Evolutionary conservation across 2,329 filamentous ascomycete genomes (phyloP).

Genomic region (Cadophora sp.): DNA sequence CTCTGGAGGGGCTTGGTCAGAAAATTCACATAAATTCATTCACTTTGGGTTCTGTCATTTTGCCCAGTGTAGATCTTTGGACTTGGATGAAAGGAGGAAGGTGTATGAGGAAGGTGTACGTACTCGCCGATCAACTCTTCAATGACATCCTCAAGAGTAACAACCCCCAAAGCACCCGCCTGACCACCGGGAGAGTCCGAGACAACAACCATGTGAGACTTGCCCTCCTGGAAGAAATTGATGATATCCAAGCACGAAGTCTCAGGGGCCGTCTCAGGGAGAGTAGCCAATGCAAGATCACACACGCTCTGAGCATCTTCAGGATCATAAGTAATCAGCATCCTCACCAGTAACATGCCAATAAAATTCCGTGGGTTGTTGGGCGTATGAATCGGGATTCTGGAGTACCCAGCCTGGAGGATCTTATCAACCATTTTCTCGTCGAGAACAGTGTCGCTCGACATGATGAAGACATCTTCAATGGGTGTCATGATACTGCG

Average conservation of each 20-base stretch:
- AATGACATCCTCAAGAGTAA: conserved; percentile 97
- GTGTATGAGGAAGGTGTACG: conserved; percentile 53
- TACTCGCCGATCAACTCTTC: conserved; percentile 98
- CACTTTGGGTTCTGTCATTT: background rate
- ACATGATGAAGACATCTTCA: conserved; percentile 95
- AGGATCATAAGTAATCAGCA: conserved; percentile 97
- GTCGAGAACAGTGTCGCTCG: conserved; percentile 89
- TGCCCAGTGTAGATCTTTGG: too few relatives aligned
- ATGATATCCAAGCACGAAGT: conserved; percentile 98
- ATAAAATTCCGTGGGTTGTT: conserved; percentile 88
- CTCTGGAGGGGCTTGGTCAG: conserved; percentile 55
- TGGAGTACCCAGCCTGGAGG: conserved; percentile 89
- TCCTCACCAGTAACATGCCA: conserved; percentile 98
- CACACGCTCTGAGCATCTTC: conserved; percentile 87
- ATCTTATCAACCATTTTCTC: conserved; percentile 95
- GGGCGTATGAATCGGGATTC: conserved; percentile 91
- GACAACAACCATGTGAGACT: conserved; percentile 97
- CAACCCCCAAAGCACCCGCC: conserved; percentile 87
- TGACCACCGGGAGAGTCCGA: conserved; percentile 88
- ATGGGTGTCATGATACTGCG: conserved; percentile 98
- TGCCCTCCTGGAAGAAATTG: conserved; percentile 99
- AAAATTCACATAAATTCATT: conserved; percentile 35
- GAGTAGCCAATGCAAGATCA: conserved; percentile 90
- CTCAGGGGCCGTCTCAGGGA: conserved; percentile 92
- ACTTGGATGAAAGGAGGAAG: background rate